phyloP scores from a whole-genome alignment of 2,329 filamentous ascomycete genomes.

The Botrytis fabae region DNA sequence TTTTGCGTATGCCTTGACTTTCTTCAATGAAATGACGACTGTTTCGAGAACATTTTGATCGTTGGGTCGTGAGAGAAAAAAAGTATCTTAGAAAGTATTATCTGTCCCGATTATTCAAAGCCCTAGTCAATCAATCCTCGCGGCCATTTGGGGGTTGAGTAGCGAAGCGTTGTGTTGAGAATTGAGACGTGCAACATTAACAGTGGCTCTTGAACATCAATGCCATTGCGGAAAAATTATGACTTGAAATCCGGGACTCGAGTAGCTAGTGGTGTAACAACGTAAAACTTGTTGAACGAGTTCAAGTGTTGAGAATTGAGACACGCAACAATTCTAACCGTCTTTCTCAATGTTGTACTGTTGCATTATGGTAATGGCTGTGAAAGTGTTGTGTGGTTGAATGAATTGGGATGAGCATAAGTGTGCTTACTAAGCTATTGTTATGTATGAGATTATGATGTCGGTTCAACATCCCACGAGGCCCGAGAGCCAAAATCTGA shows the following conservation, averaged over 20 bases:
- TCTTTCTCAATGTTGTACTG: not conserved
- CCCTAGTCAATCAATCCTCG: not conserved
- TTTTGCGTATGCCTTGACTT: not conserved
- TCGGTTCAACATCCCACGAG: constrained; percentile 27
- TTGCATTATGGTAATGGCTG: not conserved
- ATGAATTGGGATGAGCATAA: not conserved
- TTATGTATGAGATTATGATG: constrained; percentile 27
- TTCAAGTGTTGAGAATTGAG: not conserved
- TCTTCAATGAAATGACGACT: not conserved
- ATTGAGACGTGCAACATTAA: constrained; percentile 22
- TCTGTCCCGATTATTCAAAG: not conserved
- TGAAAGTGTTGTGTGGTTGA: not conserved
- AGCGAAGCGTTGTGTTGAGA: not conserved
- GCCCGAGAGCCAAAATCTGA: constrained; percentile 10
- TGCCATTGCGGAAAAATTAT: constrained; percentile 23
- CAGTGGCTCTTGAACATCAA: not conserved
- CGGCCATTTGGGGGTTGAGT: not conserved
- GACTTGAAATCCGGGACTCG: constrained; percentile 20
- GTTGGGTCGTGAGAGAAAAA: not conserved
- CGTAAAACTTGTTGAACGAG: not conserved
- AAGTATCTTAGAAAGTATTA: not conserved
- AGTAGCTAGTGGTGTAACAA: constrained; percentile 13
- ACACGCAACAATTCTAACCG: not conserved
- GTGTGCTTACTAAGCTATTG: constrained; percentile 14
- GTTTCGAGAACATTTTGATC: not conserved